phyloP scores from a whole-genome alignment of 202 grass and related monocot species.

The Panicum hallii region DNA sequence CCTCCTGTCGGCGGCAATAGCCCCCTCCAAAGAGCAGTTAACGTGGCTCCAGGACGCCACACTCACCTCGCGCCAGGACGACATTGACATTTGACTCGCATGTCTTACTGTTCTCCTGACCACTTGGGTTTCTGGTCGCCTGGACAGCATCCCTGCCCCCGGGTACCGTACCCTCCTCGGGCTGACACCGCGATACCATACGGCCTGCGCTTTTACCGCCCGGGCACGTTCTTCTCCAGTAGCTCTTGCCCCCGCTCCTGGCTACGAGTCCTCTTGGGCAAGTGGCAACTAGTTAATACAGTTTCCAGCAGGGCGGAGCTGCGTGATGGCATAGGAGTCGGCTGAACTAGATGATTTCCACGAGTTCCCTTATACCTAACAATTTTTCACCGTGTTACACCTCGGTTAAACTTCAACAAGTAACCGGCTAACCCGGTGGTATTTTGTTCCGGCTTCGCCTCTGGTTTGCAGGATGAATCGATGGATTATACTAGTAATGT shows the following conservation, averaged over 20 bases:
- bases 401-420: no score
- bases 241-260: background rate
- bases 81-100: constrained; percentile 23
- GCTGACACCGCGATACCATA: background rate
- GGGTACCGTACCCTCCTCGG: background rate
- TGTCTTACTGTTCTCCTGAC: background rate
- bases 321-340: no score
- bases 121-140: background rate
- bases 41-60: constrained; percentile 31
- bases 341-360: no score
- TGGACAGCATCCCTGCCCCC: background rate
- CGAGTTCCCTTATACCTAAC: no score
- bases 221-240: background rate
- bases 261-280: background rate
- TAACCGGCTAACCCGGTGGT: no score
- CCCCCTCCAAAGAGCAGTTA: background rate
- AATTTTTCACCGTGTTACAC: no score
- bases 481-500: background rate
- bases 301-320: background rate
- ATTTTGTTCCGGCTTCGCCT: no score
- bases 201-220: background rate
- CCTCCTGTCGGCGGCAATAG: constrained; percentile 22
- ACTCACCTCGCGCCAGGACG: background rate
- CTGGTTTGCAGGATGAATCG: background rate
- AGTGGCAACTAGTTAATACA: constrained; percentile 11